Evolutionary conservation across 164 flowering plant genomes (phyloP).

Genomic region (Brasenia schreberi): DNA sequence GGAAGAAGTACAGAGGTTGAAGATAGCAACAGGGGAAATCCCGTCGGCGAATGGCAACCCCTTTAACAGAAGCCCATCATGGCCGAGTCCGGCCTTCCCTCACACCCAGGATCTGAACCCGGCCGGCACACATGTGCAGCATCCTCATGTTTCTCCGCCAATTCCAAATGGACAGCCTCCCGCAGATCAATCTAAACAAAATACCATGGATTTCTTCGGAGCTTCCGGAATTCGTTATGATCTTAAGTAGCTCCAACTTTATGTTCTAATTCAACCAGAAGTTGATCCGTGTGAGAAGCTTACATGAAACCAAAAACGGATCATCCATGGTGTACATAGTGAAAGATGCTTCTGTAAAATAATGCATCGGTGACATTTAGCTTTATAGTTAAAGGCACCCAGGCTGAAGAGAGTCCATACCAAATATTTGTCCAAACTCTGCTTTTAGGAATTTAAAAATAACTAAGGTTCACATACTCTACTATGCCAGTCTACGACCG

Average conservation of each 20-base stretch:
- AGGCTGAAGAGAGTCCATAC: neutral
- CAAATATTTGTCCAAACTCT: too few relatives aligned
- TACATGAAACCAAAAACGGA: too few relatives aligned
- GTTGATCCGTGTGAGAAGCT: neutral
- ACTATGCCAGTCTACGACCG: too few relatives aligned
- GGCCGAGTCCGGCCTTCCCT: constrained; percentile 25
- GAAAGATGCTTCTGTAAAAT: neutral
- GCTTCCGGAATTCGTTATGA: constrained; percentile 3
- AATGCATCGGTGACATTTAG: neutral
- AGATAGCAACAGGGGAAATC: constrained; percentile 54
- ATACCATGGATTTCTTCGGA: constrained; percentile 43
- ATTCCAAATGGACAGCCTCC: constrained; percentile 19
- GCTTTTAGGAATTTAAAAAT: too few relatives aligned
- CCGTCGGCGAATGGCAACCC: constrained; percentile 31
- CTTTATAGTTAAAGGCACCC: neutral
- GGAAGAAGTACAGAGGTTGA: constrained; percentile 74
- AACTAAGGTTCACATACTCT: too few relatives aligned
- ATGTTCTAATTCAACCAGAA: neutral
- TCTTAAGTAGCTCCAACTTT: neutral
- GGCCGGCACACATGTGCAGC: constrained; percentile 31
- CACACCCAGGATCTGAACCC: constrained; percentile 24
- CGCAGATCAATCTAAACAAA: constrained; percentile 32
- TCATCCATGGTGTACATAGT: neutral
- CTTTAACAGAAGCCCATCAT: constrained; percentile 29
- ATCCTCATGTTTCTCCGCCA: constrained; percentile 31